Evolutionary conservation across 441 rosid species (phyloP), one percentile per base, ranked within the genome.

Genomic region (Croton laevigatus): DNA sequence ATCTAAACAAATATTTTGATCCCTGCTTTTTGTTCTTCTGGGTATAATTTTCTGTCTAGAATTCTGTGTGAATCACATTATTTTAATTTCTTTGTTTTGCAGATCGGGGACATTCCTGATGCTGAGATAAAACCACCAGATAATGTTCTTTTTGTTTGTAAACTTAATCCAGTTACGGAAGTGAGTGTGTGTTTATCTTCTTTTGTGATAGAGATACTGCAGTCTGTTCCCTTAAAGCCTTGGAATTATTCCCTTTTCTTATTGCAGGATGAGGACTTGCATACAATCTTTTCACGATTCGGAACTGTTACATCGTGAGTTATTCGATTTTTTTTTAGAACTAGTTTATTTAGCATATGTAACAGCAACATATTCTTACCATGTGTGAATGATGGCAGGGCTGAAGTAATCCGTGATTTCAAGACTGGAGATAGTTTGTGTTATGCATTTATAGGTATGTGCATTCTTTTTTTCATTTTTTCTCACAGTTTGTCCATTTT

Each of bases 41-140:
- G 60, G 23, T 75, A 8, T 62, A 57, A 61, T 63, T 59, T 57
- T 74, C 34, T 73, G 58, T 59, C 63, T 49, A 16, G 6, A 1
- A 10, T 27, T 27, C 37, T 5, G 17, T 53, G 45, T 70, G 7
- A 20, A 62, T 61, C 67, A 58, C 23, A 17, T 73, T 44, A 0
- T 36, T 48, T 66, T 63, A 69, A 2, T 69, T 71, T 27, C 68
- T 49, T 65, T 83, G 37, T 71, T 59, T 77, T 73, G 66, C 86
- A 93, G 97, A 85, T 93, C 70, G 99, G 98, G 57, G 99, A 96
- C 83, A 93, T 96, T 78, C 99, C 97, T 75, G 97, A 90, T 73
- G 98, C 99, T 71, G 99, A 96, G 78, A 83, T 89, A 68, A 93
- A 82, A 80, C 99, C 98, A 78, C 99, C 98, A 36, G 98, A 96